Percentiles rank a stretch among this genome's conserved stretches.
Conservation (phyloP, 768 basidiomycete genomes). For the Leccinum disarticulatum region DNA sequence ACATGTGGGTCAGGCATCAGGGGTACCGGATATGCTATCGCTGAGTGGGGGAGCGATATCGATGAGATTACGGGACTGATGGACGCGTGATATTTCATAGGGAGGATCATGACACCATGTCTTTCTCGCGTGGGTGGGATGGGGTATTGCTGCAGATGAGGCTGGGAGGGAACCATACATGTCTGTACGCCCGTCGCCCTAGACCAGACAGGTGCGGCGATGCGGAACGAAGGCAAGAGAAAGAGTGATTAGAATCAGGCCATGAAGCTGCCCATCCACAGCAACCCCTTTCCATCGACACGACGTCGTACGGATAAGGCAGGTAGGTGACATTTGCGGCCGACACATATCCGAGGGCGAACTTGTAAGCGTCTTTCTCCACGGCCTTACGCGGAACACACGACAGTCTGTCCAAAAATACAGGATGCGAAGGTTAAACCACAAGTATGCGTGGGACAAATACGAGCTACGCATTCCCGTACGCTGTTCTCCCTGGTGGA, state of each 20-base stretch:
- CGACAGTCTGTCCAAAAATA: constrained; percentile 1
- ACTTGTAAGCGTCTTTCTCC: constrained; percentile 1
- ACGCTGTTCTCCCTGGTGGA: constrained; percentile 6
- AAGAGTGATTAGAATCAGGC: neutral
- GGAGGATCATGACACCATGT: constrained; percentile 14
- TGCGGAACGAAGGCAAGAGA: constrained; percentile 14
- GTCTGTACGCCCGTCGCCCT: constrained; percentile 11
- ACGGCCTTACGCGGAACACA: constrained; percentile 9
- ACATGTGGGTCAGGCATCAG: neutral
- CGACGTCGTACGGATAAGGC: constrained; percentile 15
- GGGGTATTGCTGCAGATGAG: neutral
- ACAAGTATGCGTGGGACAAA: neutral
- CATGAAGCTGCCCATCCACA: constrained; percentile 17
- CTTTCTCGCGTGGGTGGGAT: constrained; percentile 5
- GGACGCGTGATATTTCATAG: neutral
- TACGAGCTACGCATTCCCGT: constrained; percentile 8
- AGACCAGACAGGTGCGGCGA: constrained; percentile 14
- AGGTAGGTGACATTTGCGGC: neutral
- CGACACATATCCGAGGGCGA: constrained; percentile 1
- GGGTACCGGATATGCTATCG: neutral
- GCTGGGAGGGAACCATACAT: neutral
- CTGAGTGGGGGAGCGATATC: constrained; percentile 13
- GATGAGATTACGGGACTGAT: constrained; percentile 19
- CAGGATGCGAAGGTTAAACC: constrained; percentile 1
- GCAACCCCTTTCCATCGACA: constrained; percentile 21